A percentile compares a stretch with the other conserved stretches of the same genome.
Evolutionary conservation across 805 yeast genomes (phyloP).

Genomic region (Spathaspora hagerdaliae): DNA sequence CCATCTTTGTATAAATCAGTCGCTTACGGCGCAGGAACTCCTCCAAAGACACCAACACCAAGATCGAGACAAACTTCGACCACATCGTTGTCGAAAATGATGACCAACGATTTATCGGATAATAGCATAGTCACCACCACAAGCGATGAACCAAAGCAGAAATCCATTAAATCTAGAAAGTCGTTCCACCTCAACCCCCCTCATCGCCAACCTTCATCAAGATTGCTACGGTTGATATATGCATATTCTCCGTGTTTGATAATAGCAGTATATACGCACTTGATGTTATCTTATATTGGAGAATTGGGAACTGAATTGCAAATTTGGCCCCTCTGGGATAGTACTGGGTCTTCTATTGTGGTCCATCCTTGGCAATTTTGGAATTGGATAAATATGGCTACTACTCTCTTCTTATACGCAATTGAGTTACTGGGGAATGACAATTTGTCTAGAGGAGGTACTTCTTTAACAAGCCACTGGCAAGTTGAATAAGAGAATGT

Average conservation of each 20-base stretch:
- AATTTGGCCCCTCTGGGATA: slow-evolving; percentile 58
- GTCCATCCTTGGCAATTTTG: slow-evolving; percentile 90
- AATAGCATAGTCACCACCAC: not conserved
- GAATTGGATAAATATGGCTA: slow-evolving; percentile 92
- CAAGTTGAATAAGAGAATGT: slow-evolving; percentile 26
- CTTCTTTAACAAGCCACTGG: slow-evolving; percentile 43
- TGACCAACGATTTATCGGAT: not conserved
- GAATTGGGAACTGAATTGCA: slow-evolving; percentile 61
- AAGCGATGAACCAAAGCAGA: slow-evolving; percentile 10
- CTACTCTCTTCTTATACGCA: slow-evolving; percentile 74
- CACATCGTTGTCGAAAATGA: slow-evolving; percentile 16
- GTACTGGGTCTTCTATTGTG: slow-evolving; percentile 18
- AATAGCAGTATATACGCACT: slow-evolving; percentile 91
- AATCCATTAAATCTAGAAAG: slow-evolving; percentile 3
- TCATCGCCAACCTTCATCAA: slow-evolving; percentile 17
- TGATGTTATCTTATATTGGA: slow-evolving; percentile 85
- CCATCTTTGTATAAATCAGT: slow-evolving; percentile 60
- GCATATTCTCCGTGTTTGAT: slow-evolving; percentile 92
- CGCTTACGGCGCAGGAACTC: slow-evolving; percentile 33
- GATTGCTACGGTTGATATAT: slow-evolving; percentile 50
- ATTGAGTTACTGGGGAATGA: slow-evolving; percentile 59
- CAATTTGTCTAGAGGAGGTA: slow-evolving; percentile 21
- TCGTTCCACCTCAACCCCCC: slow-evolving; percentile 14
- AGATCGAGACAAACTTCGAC: slow-evolving; percentile 32
- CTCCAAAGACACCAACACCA: slow-evolving; percentile 40